phyloP scores from a whole-genome alignment of 106 monocot species.

The Xerophyta viscosa region DNA sequence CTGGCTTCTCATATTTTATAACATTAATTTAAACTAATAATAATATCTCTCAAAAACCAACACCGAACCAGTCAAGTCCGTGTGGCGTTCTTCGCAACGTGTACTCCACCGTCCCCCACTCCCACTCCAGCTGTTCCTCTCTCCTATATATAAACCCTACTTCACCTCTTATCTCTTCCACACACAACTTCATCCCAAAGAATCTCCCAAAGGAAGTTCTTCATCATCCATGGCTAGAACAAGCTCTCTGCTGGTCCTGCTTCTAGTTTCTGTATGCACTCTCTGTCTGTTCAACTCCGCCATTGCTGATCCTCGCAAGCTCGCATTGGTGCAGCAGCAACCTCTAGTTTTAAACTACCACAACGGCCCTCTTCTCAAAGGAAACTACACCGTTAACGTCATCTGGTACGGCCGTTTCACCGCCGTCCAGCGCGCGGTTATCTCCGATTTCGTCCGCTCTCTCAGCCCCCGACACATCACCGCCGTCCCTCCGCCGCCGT shows the following conservation, averaged over 20 bases:
- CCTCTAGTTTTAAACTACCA: slow-evolving; percentile 51
- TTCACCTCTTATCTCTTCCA: no score
- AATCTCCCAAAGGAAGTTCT: no score
- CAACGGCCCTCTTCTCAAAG: slow-evolving; percentile 55
- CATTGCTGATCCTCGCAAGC: slow-evolving; percentile 16
- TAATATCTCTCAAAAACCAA: no score
- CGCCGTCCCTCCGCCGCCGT: slow-evolving; percentile 12
- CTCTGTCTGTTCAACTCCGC: slow-evolving; percentile 3
- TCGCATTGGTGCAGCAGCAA: slow-evolving; percentile 27
- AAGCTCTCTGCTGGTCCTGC: not conserved
- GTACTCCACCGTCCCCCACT: no score
- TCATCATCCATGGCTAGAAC: no score
- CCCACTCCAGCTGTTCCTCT: no score
- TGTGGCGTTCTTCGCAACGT: no score
- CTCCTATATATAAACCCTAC: no score
- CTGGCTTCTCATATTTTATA: no score
- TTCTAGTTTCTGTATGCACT: not conserved
- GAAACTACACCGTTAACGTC: slow-evolving; percentile 43
- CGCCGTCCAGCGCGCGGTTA: slow-evolving; percentile 37
- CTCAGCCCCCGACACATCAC: slow-evolving; percentile 7
- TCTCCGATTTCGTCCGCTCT: slow-evolving; percentile 57
- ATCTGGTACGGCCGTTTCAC: slow-evolving; percentile 66
- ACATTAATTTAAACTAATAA: no score
- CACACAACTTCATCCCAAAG: no score
- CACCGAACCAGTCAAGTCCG: no score